phyloP scores from a whole-genome alignment of 352 stramenopile genomes.

The Phytophthora chlamydospora region DNA sequence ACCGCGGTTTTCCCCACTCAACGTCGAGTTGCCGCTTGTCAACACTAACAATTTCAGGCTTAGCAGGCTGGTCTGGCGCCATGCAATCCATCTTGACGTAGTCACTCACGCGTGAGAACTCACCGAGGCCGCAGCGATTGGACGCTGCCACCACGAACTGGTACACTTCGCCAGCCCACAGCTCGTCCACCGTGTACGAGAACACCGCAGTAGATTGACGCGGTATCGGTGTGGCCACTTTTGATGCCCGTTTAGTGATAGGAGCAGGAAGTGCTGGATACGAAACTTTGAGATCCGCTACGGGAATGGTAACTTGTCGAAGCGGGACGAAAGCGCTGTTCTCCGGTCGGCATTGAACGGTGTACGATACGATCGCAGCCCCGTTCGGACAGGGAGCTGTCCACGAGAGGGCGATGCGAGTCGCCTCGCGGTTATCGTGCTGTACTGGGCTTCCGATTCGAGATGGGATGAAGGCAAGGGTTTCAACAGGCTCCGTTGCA shows the following conservation, averaged over 20 bases:
- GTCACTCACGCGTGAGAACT: conserved; percentile 69
- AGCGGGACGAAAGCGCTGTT: conserved; percentile 47
- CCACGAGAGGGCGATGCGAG: conserved; percentile 58
- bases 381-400: conserved; percentile 60
- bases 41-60: conserved; percentile 44
- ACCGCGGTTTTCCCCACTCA: conserved; percentile 61
- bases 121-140: conserved; percentile 66
- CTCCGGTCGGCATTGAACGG: conserved; percentile 63
- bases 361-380: conserved; percentile 55
- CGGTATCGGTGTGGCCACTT: neutral
- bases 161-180: conserved; percentile 78
- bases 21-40: conserved; percentile 48
- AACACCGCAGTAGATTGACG: conserved; percentile 9
- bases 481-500: conserved; percentile 50
- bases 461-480: conserved; percentile 66
- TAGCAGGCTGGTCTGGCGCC: conserved; percentile 51
- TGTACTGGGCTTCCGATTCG: conserved; percentile 50
- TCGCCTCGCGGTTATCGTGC: conserved; percentile 39
- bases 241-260: neutral
- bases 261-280: neutral
- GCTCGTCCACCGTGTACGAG: conserved; percentile 42
- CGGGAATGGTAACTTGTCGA: conserved; percentile 38
- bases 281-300: conserved; percentile 30
- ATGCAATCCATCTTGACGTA: conserved; percentile 78
- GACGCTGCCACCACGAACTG: conserved; percentile 73